Percentiles rank a stretch among this genome's conserved stretches.
Conservation (phyloP, 2,329 filamentous ascomycete genomes). For the Penicillium sclerotiorum region DNA sequence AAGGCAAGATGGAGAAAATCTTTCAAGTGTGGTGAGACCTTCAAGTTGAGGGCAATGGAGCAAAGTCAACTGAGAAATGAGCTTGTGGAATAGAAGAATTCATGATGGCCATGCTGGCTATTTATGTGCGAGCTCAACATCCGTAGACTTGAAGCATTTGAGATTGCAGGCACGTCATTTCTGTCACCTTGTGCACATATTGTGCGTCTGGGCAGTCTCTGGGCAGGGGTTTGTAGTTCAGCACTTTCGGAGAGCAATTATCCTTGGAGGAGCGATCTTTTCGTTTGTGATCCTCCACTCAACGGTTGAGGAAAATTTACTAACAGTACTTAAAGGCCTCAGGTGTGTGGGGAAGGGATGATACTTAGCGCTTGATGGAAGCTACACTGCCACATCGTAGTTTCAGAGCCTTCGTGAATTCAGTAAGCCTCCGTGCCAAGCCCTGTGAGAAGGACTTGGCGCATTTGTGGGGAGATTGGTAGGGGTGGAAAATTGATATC, state of each 20-base stretch:
- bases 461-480: neutral
- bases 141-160: no score
- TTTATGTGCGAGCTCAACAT: no score
- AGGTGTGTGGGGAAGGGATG: neutral
- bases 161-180: no score
- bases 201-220: neutral
- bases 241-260: neutral
- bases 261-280: neutral
- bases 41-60: neutral
- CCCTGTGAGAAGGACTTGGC: neutral
- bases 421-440: neutral
- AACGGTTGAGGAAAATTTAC: neutral
- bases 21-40: no score
- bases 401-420: neutral
- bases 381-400: neutral
- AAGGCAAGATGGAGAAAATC: neutral
- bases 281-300: neutral
- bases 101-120: no score
- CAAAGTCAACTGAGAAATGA: neutral
- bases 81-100: no score
- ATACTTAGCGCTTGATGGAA: neutral
- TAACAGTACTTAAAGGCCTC: neutral
- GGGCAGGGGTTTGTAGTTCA: neutral
- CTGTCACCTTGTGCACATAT: neutral
- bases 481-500: neutral